Percentiles rank a stretch among this genome's conserved stretches.
phyloP scores from a whole-genome alignment of 2,329 filamentous ascomycete genomes.

The Cercospora sesami region DNA sequence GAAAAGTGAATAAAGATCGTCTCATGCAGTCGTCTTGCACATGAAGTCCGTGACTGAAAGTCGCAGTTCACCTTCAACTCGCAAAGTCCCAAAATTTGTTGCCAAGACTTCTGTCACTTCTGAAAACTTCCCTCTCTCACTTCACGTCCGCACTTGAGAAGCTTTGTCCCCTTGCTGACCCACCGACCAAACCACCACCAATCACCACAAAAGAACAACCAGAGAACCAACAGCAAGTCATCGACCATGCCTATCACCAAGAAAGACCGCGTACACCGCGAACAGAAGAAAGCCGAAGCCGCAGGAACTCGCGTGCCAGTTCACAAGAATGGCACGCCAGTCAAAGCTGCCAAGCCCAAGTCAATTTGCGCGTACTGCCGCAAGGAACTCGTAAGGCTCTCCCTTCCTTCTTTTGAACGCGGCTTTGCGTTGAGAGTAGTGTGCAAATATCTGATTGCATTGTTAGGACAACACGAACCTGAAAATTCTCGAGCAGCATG shows the following conservation, averaged over 20 bases:
- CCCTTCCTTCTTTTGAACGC: not conserved
- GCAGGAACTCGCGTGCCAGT: conserved; percentile 56
- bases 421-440: not conserved
- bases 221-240: not conserved
- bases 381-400: conserved; percentile 33
- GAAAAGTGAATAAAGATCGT: not conserved
- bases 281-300: conserved; percentile 58
- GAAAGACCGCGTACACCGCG: conserved; percentile 54
- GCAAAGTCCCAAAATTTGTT: not conserved
- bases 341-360: conserved; percentile 56
- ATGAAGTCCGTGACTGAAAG: not conserved
- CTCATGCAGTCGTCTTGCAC: not conserved
- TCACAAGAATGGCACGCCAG: conserved; percentile 57
- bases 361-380: conserved; percentile 42
- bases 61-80: not conserved
- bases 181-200: not conserved
- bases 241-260: conserved; percentile 52
- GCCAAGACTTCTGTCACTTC: conserved; percentile 8
- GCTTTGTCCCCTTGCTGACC: not conserved
- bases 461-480: conserved; percentile 51
- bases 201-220: not conserved
- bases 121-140: not conserved
- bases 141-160: not conserved
- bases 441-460: not conserved
- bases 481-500: conserved; percentile 56